Evolutionary conservation across 169 alveolate genomes (phyloP).

Genomic region (Besnoitia besnoiti): DNA sequence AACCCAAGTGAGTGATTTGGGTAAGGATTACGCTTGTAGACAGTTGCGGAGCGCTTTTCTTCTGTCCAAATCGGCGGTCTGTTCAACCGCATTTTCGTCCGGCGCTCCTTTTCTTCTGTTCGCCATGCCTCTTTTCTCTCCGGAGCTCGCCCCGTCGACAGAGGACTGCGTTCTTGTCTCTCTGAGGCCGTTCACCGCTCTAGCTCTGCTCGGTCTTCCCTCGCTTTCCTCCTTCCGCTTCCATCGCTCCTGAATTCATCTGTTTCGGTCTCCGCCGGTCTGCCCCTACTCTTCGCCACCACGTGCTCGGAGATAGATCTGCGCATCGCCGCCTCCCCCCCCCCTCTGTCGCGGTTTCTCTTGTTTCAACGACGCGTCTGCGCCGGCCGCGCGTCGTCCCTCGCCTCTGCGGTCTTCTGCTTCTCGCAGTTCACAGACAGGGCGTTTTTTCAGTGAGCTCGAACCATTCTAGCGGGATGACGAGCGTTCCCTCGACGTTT

Average conservation of each 20-base stretch:
- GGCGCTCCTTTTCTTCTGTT: not conserved
- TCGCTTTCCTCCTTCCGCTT: not conserved
- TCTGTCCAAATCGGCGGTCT: too few species aligned
- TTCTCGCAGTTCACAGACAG: not conserved
- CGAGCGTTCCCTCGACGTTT: not conserved
- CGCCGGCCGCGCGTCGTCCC: not conserved
- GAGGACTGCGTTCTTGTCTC: too few species aligned
- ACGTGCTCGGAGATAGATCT: too few species aligned
- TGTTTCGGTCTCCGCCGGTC: too few species aligned
- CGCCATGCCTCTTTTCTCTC: not conserved
- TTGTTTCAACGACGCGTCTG: too few species aligned
- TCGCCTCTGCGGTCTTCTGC: not conserved
- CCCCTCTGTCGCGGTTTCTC: not conserved
- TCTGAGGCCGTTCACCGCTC: too few species aligned
- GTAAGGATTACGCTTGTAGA: too few species aligned
- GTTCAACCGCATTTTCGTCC: not conserved
- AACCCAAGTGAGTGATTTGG: too few species aligned
- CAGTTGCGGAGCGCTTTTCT: too few species aligned
- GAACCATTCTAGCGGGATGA: not conserved
- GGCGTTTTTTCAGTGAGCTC: not conserved
- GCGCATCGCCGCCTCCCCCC: not conserved
- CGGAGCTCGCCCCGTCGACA: too few species aligned
- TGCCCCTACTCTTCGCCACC: too few species aligned
- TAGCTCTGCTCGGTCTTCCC: constrained; percentile 29
- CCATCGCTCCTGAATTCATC: not conserved